Evolutionary conservation across 257 asterid genomes (phyloP), one percentile per base, ranked within the genome.

Genomic region (Lycium barbarum): DNA sequence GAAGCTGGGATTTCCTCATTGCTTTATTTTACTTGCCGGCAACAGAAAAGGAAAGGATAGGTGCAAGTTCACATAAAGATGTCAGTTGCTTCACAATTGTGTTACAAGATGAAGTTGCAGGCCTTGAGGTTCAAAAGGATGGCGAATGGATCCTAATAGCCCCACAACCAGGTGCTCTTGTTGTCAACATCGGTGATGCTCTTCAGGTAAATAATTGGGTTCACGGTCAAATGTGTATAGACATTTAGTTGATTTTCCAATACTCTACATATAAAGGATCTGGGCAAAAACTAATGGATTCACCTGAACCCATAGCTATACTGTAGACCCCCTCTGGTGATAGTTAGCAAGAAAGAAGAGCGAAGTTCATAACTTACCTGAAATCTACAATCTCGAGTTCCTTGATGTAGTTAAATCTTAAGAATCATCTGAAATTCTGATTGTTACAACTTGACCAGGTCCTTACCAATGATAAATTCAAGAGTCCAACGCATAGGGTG

Each of bases 1-100:
- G 94, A 68, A 89, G 88, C 87, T 92, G 91, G 91, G 97, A 92
- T 81, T 81, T 93, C 87, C 86, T 92, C 92, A 88, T 45, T 84
- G 90, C 93, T 14, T 3, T 92, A 20, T 86, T 86, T 80, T 93
- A 91, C 66, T 88, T 84, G 84, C 93, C 90, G 4, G 89, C 92
- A 6, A 88, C 85, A 9, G 93, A 88, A 59, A 15, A 76, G 5
- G 93, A 88, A 17, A 87, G 84, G 62, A 88, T 74, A 15, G 92
- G 93, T 51, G 13, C 90, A 58, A 84, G 89, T 4, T 68, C 80
- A 66, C 93, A 91, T 68, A 90, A 91, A 79, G 97, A 93, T 88
- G 88, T 87, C 13, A 91, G 91, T 65, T 33, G 67, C 79, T 8
- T 93, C 40, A 86, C 93, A 5, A 88, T 93, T 72, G 82, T 93